These are phyloP conservation scores for Grosmannia clavigera DNA, from an alignment of 2,329 filamentous ascomycete genomes.

Conservation along the genomic window DNA sequence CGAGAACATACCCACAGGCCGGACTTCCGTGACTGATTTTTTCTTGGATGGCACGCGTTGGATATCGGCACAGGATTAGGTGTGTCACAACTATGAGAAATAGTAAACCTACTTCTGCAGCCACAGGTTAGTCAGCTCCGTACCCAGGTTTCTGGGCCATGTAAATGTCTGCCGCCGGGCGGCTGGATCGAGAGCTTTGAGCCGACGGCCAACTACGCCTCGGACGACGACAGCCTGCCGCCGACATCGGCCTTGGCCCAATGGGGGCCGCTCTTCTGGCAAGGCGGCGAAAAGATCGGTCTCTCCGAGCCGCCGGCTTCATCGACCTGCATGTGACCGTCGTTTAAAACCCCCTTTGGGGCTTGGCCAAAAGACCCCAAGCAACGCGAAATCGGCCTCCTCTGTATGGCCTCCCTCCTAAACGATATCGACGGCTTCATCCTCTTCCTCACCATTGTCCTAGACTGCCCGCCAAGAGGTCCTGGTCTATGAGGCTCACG, in stretches of 20 bases:
- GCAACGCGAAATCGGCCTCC: constrained; percentile 16
- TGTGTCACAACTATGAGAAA: background rate
- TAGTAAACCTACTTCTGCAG: background rate
- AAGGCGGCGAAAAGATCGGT: constrained; percentile 31
- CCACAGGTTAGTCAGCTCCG: background rate
- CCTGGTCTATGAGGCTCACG: constrained; percentile 8
- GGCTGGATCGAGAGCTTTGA: constrained; percentile 25
- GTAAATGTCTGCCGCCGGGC: constrained; percentile 27
- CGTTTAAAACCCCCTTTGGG: constrained; percentile 27
- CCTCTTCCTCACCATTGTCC: constrained; percentile 9
- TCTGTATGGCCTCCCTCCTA: constrained; percentile 5
- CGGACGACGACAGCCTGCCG: constrained; percentile 13
- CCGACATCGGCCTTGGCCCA: constrained; percentile 13
- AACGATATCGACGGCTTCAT: constrained; percentile 12
- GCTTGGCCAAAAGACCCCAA: constrained; percentile 22
- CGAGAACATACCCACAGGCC: background rate
- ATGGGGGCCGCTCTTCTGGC: constrained; percentile 17
- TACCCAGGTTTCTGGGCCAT: constrained; percentile 4
- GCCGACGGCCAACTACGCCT: constrained; percentile 8
- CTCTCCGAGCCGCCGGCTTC: constrained; percentile 43
- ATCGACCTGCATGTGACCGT: constrained; percentile 38
- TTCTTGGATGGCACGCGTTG: background rate
- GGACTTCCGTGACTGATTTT: background rate
- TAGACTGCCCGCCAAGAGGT: constrained; percentile 11
- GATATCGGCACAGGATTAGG: constrained; percentile 10